Percentiles rank a stretch among this genome's conserved stretches.
These are phyloP conservation scores for Flueggea neowawraea DNA, from an alignment of 441 rosid genomes.

Conservation along the genomic window DNA sequence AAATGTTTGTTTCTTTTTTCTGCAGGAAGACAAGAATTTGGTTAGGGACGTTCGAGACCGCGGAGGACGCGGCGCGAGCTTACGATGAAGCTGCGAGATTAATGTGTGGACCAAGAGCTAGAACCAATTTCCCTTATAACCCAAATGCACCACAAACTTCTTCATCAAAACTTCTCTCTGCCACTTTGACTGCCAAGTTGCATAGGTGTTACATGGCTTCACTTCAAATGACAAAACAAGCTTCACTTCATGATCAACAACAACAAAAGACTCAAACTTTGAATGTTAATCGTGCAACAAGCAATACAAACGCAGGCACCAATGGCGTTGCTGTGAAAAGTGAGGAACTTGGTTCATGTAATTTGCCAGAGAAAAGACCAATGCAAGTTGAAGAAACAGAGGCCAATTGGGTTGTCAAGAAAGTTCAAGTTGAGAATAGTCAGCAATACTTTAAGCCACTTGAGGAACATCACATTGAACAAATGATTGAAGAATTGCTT, in stretches of 20 bases:
- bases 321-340: constrained; percentile 26
- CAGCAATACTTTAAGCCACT: constrained; percentile 50
- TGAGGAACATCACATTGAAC: constrained; percentile 91
- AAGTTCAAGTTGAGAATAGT: constrained; percentile 26
- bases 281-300: neutral
- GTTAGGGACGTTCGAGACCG: constrained; percentile 97
- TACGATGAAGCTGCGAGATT: constrained; percentile 97
- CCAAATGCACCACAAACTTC: constrained; percentile 73
- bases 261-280: constrained; percentile 25
- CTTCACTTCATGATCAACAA: constrained; percentile 22
- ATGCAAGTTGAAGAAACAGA: constrained; percentile 30
- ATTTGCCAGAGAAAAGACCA: constrained; percentile 27
- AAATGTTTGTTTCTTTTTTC: constrained; percentile 8
- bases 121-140: constrained; percentile 89
- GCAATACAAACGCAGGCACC: neutral
- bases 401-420: constrained; percentile 35
- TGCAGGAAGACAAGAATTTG: constrained; percentile 95
- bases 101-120: constrained; percentile 91
- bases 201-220: constrained; percentile 93
- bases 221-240: constrained; percentile 65
- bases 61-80: constrained; percentile 94
- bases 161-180: constrained; percentile 87
- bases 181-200: constrained; percentile 85
- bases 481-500: constrained; percentile 94
- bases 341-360: constrained; percentile 14